Conservation (phyloP, 345 rosid species). For the Salix koriyanagi region DNA sequence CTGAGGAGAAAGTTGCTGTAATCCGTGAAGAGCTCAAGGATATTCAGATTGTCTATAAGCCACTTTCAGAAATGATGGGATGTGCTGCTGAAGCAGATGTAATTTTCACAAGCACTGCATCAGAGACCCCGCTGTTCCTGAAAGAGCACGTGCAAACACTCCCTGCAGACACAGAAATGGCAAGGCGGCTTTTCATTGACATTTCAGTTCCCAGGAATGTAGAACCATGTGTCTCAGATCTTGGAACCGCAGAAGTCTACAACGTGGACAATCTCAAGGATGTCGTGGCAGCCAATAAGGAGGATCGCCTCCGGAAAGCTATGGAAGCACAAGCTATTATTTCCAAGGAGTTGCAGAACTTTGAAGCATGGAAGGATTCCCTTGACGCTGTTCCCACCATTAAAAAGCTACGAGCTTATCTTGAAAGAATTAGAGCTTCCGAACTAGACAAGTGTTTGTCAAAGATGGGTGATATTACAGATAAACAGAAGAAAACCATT, state of each 20-base stretch:
- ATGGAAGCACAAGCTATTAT: slow-evolving; percentile 19
- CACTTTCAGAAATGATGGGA: slow-evolving; percentile 17
- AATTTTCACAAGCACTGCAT: slow-evolving; percentile 25
- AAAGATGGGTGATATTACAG: slow-evolving; percentile 20
- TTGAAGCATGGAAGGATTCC: slow-evolving; percentile 31
- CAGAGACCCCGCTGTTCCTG: slow-evolving; percentile 19
- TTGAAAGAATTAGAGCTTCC: slow-evolving; percentile 22
- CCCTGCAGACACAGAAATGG: slow-evolving; percentile 2
- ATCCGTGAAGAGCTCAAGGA: slow-evolving; percentile 19
- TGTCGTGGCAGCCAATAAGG: slow-evolving; percentile 24
- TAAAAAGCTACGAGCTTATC: slow-evolving; percentile 17
- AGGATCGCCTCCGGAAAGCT: slow-evolving; percentile 24
- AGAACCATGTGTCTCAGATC: slow-evolving; percentile 14
- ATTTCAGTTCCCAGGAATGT: slow-evolving; percentile 29
- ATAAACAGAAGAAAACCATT: slow-evolving; percentile 10
- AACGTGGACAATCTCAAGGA: slow-evolving; percentile 26
- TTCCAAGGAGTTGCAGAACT: slow-evolving; percentile 12
- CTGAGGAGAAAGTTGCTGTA: slow-evolving; percentile 19
- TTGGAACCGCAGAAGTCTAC: slow-evolving; percentile 16
- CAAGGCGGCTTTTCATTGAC: slow-evolving; percentile 14
- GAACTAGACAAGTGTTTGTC: slow-evolving; percentile 23
- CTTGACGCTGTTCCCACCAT: slow-evolving; percentile 24
- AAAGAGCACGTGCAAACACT: slow-evolving; percentile 12
- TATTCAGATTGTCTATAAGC: slow-evolving; percentile 17
- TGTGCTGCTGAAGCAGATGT: slow-evolving; percentile 22